A percentile compares a stretch with the other conserved stretches of the same genome.
Conservation (phyloP, 169 alveolate species). For the Plasmodium malariae region DNA sequence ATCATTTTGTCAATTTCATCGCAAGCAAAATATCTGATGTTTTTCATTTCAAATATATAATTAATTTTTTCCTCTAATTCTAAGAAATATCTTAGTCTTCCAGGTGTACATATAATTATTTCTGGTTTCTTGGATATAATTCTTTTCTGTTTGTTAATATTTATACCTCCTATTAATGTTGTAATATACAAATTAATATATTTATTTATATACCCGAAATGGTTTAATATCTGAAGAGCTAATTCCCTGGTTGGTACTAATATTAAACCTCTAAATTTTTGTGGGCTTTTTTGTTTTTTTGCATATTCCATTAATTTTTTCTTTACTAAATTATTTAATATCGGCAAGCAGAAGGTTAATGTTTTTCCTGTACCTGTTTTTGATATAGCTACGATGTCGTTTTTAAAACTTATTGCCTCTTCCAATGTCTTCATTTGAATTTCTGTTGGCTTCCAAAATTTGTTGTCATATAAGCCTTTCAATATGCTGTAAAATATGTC, state of each 20-base stretch:
- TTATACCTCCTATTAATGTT: conserved; percentile 65
- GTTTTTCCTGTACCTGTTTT: conserved; percentile 89
- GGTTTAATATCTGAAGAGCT: conserved; percentile 81
- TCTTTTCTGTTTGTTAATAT: conserved; percentile 59
- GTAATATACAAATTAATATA: conserved; percentile 63
- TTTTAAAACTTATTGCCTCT: conserved; percentile 48
- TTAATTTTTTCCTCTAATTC: conserved; percentile 48
- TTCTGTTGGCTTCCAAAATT: conserved; percentile 56
- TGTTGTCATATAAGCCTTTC: conserved; percentile 50
- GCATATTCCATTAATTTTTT: conserved; percentile 44
- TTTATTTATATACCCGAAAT: conserved; percentile 51
- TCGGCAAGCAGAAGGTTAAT: conserved; percentile 81
- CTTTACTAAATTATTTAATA: conserved; percentile 73
- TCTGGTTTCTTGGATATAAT: conserved; percentile 77
- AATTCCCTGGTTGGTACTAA: conserved; percentile 87
- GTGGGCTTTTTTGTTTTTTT: conserved; percentile 7
- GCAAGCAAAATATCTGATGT: conserved; percentile 71
- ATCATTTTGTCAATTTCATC: conserved; percentile 76
- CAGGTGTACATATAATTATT: conserved; percentile 85
- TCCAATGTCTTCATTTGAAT: conserved; percentile 51
- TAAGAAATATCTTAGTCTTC: conserved; percentile 79
- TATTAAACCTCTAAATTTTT: conserved; percentile 79
- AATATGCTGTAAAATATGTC: conserved; percentile 30
- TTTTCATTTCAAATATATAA: conserved; percentile 46
- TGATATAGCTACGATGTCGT: conserved; percentile 83